Evolutionary conservation across 495 filamentous ascomycete genomes (phyloP).

Genomic region (Emericellopsis terricola): DNA sequence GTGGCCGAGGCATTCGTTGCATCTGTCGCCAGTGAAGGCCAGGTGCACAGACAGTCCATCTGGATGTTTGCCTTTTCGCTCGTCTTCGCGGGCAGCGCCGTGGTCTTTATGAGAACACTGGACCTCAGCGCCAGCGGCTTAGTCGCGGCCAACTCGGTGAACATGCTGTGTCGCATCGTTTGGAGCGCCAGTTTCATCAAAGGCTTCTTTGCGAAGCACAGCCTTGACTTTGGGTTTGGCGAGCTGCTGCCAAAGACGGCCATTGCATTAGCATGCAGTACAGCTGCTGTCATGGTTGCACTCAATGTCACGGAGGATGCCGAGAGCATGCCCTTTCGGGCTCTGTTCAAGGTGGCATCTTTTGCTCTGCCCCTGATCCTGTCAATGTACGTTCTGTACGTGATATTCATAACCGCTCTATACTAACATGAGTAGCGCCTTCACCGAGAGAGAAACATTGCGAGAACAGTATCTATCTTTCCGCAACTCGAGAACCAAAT

Average conservation of each 20-base stretch:
- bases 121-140: conserved; percentile 58
- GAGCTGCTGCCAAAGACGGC: conserved; percentile 11
- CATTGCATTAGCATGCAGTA: conserved; percentile 8
- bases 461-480: conserved; percentile 1
- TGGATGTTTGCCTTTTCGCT: conserved; percentile 71
- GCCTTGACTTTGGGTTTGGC: conserved; percentile 10
- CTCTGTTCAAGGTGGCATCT: conserved; percentile 30
- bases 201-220: conserved; percentile 35
- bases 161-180: conserved; percentile 63
- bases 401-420: conserved; percentile 14
- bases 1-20: conserved; percentile 85
- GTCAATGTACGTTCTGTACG: conserved; percentile 36
- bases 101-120: conserved; percentile 44
- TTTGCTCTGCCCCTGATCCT: conserved; percentile 34
- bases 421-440: conserved; percentile 3
- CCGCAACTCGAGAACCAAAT: conserved; percentile 7
- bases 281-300: conserved; percentile 7
- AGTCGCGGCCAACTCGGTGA: conserved; percentile 69
- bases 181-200: conserved; percentile 64
- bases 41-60: conserved; percentile 55
- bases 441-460: too few relatives aligned
- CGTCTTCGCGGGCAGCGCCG: conserved; percentile 54
- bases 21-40: conserved; percentile 49
- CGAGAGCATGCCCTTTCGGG: conserved; percentile 16
- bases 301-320: conserved; percentile 13